Base-by-base conservation (phyloP, 257 asterid species). In the Voacanga thouarsii region DNA sequence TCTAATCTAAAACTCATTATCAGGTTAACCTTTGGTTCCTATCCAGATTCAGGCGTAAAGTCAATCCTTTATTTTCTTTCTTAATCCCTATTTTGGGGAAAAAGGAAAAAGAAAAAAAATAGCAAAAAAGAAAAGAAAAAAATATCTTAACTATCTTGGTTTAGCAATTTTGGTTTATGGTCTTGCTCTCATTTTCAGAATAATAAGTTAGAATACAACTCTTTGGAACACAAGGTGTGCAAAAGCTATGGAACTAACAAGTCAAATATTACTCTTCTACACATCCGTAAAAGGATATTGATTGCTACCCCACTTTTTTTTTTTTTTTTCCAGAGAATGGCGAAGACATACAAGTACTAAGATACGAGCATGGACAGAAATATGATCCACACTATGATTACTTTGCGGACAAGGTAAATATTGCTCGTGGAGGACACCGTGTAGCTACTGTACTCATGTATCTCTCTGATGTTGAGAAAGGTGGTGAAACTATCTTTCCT, bases 401-500 rank as follows among this genome's bases (percentile, higher is more conserved):
- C 86, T 96, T 96, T 47, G 14, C 81, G 28, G 99, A 93, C 85
- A 86, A 89, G 90, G 95, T 88, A 79, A 96, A 93, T 84, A 82
- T 90, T 71, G 92, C 82, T 64, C 98, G 92, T 61, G 99, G 99
- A 45, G 99, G 99, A 50, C 98, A 96, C 85, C 93, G 99, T 23
- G 41, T 89, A 78, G 99, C 97, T 43, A 96, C 99, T 11, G 95
- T 96, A 72, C 91, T 96, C 77, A 87, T 96, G 98, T 96, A 96
- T 87, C 98, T 96, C 24, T 80, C 88, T 41, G 97, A 96, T 83
- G 98, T 96, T 21, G 91, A 79, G 78, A 93, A 92, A 84, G 99
- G 99, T 66, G 99, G 98, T 64, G 99, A 96, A 90, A 93, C 99
- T 66, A 97, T 89, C 70, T 96, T 96, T 83, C 99, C 98, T 21